A percentile compares a stretch with the other conserved stretches of the same genome.
Evolutionary conservation across 176 grass and related monocot genomes (phyloP).

Genomic region (barley (Hordeum vulgare)): DNA sequence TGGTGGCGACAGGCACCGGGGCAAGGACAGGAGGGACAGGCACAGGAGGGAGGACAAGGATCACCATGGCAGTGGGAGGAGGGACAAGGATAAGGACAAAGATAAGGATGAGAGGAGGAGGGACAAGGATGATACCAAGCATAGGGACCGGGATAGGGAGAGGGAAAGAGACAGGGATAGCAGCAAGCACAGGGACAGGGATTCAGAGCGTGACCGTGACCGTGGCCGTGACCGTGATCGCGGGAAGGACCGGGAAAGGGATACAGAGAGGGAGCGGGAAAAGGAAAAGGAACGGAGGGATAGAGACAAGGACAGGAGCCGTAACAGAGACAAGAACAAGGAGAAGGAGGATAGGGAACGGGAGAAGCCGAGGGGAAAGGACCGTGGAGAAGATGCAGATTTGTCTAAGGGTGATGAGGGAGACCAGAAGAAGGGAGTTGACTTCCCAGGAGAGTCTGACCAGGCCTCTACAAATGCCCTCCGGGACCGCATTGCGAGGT

Average conservation of each 20-base stretch:
- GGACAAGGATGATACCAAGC: constrained; percentile 31
- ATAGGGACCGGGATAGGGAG: constrained; percentile 27
- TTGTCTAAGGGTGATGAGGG: constrained; percentile 22
- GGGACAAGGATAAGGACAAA: constrained; percentile 42
- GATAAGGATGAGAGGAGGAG: constrained; percentile 46
- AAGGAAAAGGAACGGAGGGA: constrained; percentile 49
- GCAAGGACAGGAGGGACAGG: constrained; percentile 47
- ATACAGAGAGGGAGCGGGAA: constrained; percentile 11
- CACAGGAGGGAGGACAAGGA: constrained; percentile 47
- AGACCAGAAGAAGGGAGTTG: constrained; percentile 33
- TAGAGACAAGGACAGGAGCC: constrained; percentile 53
- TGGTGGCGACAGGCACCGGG: constrained; percentile 26
- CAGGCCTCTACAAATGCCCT: constrained; percentile 37
- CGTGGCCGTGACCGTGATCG: constrained; percentile 38
- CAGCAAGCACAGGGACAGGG: constrained; percentile 31
- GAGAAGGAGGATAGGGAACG: constrained; percentile 39
- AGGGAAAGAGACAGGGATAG: constrained; percentile 28
- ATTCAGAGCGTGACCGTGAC: constrained; percentile 24
- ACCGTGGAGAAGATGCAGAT: constrained; percentile 36
- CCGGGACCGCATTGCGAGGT: constrained; percentile 61
- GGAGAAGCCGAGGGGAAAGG: constrained; percentile 52
- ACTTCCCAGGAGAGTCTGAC: neutral
- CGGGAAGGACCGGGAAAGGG: constrained; percentile 51
- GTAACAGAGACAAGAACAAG: constrained; percentile 44
- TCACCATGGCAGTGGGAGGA: constrained; percentile 27